Base-by-base conservation (phyloP, 805 yeast genomes). In the Kluyveromyces nonfermentans region DNA sequence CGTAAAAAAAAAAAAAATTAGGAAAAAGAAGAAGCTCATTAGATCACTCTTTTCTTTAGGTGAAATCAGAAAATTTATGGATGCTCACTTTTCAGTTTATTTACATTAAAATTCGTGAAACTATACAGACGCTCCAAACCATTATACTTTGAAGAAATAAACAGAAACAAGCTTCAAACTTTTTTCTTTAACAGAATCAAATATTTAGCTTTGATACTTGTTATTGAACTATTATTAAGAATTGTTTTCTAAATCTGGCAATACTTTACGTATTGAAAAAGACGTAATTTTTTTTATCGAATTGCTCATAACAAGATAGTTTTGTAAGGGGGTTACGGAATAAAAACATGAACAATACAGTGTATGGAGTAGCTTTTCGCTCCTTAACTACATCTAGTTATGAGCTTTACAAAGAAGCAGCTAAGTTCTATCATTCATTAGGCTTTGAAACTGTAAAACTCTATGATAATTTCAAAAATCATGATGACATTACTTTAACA, bases 401-500 rank as follows among this genome's bases (percentile, higher is more conserved):
- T 4, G 62, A 59, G 7, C 57, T 60, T 32, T 83, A 75, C 60
- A 65, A 65, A 5, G 57, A 65, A 30, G 57, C 82, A 10, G 65
- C 76, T 41, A 54, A 64, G n/a, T 84, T 81, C 63, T 84, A 83
- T 64, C 68, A 63, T 50, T 51, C 63, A 21, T 65, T 83, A 44
- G 89, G 89, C 19, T 82, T 82, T 57, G 65, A 72, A 30, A 67
- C 78, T 33, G 70, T 77, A 38, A 77, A 81, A 56, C 77, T 71
- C 52, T 83, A 71, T 60, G 69, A 79, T 48, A 80, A 81, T 49
- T 74, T 67, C 58, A 55, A 63, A 40, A 55, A 57, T 39, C 62
- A 62, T 41, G 56, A 60, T 42, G 52, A 53, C 34, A 36, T 52
- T 20, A 19, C 56, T 15, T 62, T 56, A 43, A 67, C 70, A 48